Conservation (phyloP, 352 stramenopile species). For the Sclerospora graminicola region DNA sequence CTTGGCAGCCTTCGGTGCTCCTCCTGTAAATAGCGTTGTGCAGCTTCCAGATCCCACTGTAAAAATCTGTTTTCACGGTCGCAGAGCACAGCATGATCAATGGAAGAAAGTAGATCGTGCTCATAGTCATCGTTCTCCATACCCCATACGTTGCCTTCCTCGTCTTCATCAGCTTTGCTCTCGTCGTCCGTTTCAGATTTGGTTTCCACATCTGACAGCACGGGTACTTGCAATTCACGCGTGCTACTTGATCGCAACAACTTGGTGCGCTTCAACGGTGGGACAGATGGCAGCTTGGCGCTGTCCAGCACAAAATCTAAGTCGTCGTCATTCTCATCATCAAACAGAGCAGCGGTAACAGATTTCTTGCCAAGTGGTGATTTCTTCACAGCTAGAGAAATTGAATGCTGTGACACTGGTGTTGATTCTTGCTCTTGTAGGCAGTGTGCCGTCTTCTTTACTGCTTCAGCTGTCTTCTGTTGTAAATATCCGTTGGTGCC, state of each 20-base stretch:
- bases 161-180: constrained; percentile 34
- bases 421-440: constrained; percentile 6
- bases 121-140: constrained; percentile 63
- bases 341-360: constrained; percentile 38
- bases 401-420: constrained; percentile 9
- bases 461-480: constrained; percentile 12
- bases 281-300: constrained; percentile 5
- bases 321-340: constrained; percentile 32
- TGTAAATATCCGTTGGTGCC: constrained; percentile 16
- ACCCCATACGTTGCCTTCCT: constrained; percentile 56
- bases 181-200: constrained; percentile 22
- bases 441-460: constrained; percentile 5
- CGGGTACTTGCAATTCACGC: constrained; percentile 6
- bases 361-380: constrained; percentile 33
- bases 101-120: constrained; percentile 60
- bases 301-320: constrained; percentile 12
- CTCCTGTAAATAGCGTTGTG: constrained; percentile 27
- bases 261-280: constrained; percentile 24
- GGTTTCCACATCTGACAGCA: constrained; percentile 8
- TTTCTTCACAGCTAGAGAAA: constrained; percentile 7
- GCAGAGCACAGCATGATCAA: constrained; percentile 70
- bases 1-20: constrained; percentile 20
- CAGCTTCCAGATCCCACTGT: constrained; percentile 60
- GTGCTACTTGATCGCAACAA: constrained; percentile 8
- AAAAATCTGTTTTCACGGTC: constrained; percentile 77